These are phyloP conservation scores for Stemphylium beticola DNA, from an alignment of 2,329 filamentous ascomycete species.

Conservation along the genomic window DNA sequence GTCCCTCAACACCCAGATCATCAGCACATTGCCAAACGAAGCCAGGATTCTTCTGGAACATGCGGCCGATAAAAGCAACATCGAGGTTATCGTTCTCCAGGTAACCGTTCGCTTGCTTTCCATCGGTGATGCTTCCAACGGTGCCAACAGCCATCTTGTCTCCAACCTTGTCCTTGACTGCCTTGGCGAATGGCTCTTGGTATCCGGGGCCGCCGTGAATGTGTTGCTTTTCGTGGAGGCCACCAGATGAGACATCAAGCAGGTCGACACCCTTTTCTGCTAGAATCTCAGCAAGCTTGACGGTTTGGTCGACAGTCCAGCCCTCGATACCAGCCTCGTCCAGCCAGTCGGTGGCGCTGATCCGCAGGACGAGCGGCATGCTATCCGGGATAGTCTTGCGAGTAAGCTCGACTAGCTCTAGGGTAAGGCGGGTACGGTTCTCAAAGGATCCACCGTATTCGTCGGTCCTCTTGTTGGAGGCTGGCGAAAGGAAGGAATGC, in stretches of 20 bases:
- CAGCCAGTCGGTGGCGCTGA: constrained; percentile 79
- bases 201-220: constrained; percentile 69
- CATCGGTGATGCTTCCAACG: constrained; percentile 76
- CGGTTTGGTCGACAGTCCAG: constrained; percentile 72
- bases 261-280: constrained; percentile 79
- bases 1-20: constrained; percentile 72
- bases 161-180: constrained; percentile 75
- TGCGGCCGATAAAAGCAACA: constrained; percentile 73
- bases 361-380: constrained; percentile 75
- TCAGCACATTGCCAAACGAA: constrained; percentile 76
- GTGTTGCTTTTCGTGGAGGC: constrained; percentile 68
- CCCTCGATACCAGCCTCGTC: constrained; percentile 65
- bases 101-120: constrained; percentile 64
- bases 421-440: constrained; percentile 71
- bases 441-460: constrained; percentile 72
- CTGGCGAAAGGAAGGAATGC: constrained; percentile 71
- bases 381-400: constrained; percentile 67
- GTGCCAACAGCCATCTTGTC: constrained; percentile 73
- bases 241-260: constrained; percentile 80
- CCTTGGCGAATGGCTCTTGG: constrained; percentile 75
- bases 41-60: constrained; percentile 82
- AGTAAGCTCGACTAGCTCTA: constrained; percentile 70
- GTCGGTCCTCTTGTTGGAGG: constrained; percentile 72
- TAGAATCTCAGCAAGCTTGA: constrained; percentile 69
- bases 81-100: constrained; percentile 59